These are phyloP conservation scores for Sporisorium scitamineum DNA, from an alignment of 1,284 basidiomycete genomes.

Conservation along the genomic window DNA sequence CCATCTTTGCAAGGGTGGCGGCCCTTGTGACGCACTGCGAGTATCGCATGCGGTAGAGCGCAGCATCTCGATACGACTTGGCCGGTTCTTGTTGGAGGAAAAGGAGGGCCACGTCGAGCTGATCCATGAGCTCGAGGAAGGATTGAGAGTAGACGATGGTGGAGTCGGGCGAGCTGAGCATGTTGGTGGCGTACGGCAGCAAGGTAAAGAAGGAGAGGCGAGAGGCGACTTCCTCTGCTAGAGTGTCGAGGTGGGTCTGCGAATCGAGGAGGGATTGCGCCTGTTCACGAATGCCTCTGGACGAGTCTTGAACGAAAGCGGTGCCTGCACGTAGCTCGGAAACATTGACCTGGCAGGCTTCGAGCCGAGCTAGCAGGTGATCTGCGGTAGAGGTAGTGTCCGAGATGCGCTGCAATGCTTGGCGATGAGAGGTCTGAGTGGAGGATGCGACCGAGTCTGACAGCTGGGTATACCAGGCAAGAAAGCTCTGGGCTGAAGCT, in stretches of 20 bases:
- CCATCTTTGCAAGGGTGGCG: conserved; percentile 56
- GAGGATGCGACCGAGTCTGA: conserved; percentile 48
- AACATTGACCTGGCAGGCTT: conserved; percentile 55
- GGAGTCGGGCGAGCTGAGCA: conserved; percentile 56
- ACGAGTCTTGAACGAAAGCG: conserved; percentile 59
- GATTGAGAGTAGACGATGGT: conserved; percentile 51
- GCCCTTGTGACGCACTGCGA: conserved; percentile 59
- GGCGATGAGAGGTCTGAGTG: conserved; percentile 48
- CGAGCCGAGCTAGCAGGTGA: conserved; percentile 49
- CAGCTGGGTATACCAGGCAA: conserved; percentile 54
- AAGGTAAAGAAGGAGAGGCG: conserved; percentile 65
- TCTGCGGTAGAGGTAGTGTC: conserved; percentile 45
- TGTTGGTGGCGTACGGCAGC: conserved; percentile 55
- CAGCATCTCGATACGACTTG: conserved; percentile 54
- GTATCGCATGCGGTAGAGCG: conserved; percentile 63
- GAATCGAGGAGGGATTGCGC: conserved; percentile 53
- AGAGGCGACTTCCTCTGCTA: conserved; percentile 48
- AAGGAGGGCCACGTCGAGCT: conserved; percentile 58
- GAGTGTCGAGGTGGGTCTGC: conserved; percentile 52
- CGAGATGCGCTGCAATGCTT: conserved; percentile 40
- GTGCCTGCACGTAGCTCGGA: conserved; percentile 60
- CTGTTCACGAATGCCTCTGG: conserved; percentile 60
- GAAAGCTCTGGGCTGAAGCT: conserved; percentile 48
- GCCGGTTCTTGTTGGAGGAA: conserved; percentile 55
- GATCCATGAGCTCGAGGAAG: conserved; percentile 60